These are phyloP conservation scores for Termitomyces sp. DNA, from an alignment of 768 basidiomycete species.

Conservation along the genomic window DNA sequence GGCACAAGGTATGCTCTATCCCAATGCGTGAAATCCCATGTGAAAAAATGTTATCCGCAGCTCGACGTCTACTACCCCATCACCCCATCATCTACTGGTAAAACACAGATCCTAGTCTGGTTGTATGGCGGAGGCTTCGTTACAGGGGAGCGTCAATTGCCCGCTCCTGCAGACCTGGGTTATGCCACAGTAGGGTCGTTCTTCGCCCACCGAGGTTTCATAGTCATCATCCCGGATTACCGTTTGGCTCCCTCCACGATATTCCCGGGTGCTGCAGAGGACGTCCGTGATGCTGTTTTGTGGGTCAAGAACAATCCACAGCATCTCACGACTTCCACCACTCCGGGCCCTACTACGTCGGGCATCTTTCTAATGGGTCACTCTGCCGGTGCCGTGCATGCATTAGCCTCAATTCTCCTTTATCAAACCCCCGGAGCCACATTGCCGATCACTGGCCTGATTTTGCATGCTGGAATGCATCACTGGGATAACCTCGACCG, in stretches of 20 bases:
- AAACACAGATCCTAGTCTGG: constrained; percentile 53
- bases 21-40: neutral
- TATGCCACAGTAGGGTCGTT: constrained; percentile 58
- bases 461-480: constrained; percentile 45
- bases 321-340: constrained; percentile 21
- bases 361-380: constrained; percentile 50
- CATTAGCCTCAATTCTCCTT: constrained; percentile 38
- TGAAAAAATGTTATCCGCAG: constrained; percentile 23
- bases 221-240: constrained; percentile 68
- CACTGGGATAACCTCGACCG: constrained; percentile 22
- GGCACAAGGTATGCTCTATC: constrained; percentile 39
- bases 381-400: constrained; percentile 55
- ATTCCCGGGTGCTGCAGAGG: constrained; percentile 53
- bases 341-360: constrained; percentile 33
- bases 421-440: constrained; percentile 25
- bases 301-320: constrained; percentile 42
- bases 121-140: constrained; percentile 65
- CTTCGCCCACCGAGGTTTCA: constrained; percentile 53
- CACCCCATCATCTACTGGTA: constrained; percentile 15
- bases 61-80: constrained; percentile 65
- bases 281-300: constrained; percentile 53
- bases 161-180: constrained; percentile 41
- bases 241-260: constrained; percentile 51
- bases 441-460: constrained; percentile 36
- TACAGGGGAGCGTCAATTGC: constrained; percentile 42